Evolutionary conservation across 441 rosid species (phyloP).

Genomic region (Viola pubescens): DNA sequence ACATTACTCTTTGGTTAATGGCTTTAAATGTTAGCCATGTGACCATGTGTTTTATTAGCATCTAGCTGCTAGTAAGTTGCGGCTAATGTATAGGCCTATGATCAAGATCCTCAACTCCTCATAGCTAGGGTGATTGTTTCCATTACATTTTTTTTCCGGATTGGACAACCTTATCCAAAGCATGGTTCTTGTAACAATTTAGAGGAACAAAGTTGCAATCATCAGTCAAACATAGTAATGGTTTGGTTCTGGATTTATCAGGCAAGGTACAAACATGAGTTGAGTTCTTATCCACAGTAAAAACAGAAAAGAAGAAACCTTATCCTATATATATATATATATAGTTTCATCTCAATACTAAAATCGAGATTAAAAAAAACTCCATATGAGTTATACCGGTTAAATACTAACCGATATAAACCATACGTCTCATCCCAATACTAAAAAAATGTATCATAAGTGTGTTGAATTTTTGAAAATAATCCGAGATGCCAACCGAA

Average conservation of each 20-base stretch:
- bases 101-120: not conserved
- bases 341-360: not conserved
- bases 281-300: slow-evolving; percentile 1
- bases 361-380: not conserved
- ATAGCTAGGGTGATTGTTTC: not conserved
- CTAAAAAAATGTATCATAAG: not conserved
- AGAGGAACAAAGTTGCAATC: slow-evolving; percentile 27
- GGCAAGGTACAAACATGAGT: slow-evolving; percentile 25
- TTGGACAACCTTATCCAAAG: slow-evolving; percentile 14
- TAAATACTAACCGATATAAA: not conserved
- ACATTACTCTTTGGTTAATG: not conserved
- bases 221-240: slow-evolving; percentile 20
- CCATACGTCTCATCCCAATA: not conserved
- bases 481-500: not conserved
- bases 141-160: not conserved
- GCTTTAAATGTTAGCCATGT: slow-evolving; percentile 5
- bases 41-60: slow-evolving; percentile 2
- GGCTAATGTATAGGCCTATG: not conserved
- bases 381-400: not conserved
- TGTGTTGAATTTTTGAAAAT: no score
- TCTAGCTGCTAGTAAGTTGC: not conserved
- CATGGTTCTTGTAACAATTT: slow-evolving; percentile 21
- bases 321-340: no score
- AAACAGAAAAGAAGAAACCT: not conserved
- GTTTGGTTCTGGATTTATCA: slow-evolving; percentile 43